Evolutionary conservation across 2,329 filamentous ascomycete genomes (phyloP), one percentile per base, ranked within the genome.

Genomic region (Calycina herbarum): DNA sequence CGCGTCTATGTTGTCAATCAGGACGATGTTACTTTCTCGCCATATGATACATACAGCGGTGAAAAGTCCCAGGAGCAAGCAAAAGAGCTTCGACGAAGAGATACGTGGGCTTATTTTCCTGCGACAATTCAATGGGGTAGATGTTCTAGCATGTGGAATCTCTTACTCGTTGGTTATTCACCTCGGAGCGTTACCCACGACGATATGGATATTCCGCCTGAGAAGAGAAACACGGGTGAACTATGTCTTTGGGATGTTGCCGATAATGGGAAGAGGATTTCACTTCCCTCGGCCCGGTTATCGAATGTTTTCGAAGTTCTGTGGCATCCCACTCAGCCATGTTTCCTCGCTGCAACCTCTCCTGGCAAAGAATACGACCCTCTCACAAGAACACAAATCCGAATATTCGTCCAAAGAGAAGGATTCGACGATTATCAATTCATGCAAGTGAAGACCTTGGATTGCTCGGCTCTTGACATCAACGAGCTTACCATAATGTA

Each of bases 251-350:
- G 86, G 85, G 80, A 89, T 71, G 33, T 56, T 13, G 81, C 83
- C 0, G 63, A 74, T 0, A 77, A 76, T 1, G 63, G 63, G 1
- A 40, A 57, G 0, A 77, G 80, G 57, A 76, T 87, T 57, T 79
- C 77, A 4, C 79, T 89, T 3, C 76, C 80, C 24, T 82, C 83
- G 2, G 82, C 81, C 1, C 82, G 82, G 0, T 82, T 81, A 0
- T 82, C 85, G 57, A 89, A 89, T 64, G 85, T 89, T 1, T 89
- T 89, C 57, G 87, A 89, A 70, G 83, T 89, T 1, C 77, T 81
- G 0, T 89, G 87, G 87, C 87, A 89, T 71, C 86, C 87, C 0
- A 79, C 73, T 0, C 77, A 83, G 57, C 76, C 79, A 2, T 78
- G 79, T 27, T 89, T 89, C 69, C 77, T 86, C 5, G 85, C 81